These are phyloP conservation scores for Trichoderma orchidacearum DNA, from an alignment of 495 filamentous ascomycete species.

Conservation along the genomic window DNA sequence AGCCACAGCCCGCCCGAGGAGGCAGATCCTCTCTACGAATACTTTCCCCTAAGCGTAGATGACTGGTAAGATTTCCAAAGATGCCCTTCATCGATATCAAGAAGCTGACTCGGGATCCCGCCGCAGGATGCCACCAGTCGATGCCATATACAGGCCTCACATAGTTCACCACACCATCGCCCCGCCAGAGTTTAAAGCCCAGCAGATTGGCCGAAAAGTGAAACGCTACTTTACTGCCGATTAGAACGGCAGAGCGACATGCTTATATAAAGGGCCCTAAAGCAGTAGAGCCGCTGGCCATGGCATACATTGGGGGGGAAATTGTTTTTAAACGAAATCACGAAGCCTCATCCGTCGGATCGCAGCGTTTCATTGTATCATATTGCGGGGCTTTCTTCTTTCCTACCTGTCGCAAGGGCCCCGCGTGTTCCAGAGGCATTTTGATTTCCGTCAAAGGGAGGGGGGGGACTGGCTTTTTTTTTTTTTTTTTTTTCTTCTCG, in stretches of 20 bases:
- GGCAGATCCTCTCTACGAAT: conserved; percentile 75
- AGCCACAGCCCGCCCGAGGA: conserved; percentile 50
- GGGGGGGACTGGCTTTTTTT: no score
- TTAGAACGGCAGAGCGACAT: no score
- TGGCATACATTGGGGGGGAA: background rate
- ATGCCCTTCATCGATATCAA: background rate
- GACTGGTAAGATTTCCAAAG: conserved; percentile 47
- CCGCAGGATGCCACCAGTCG: conserved; percentile 65
- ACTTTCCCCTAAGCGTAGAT: conserved; percentile 77
- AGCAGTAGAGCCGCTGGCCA: background rate
- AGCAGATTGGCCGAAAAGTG: conserved; percentile 51
- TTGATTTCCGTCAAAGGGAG: background rate
- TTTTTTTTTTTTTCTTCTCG: background rate
- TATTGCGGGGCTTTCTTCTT: background rate
- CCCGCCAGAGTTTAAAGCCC: conserved; percentile 60
- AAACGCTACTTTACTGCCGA: conserved; percentile 76
- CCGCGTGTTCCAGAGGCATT: background rate
- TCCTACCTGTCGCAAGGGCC: background rate
- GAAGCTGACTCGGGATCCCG: background rate
- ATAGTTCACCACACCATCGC: conserved; percentile 80
- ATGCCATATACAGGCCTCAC: conserved; percentile 85
- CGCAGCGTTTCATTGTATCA: conserved; percentile 1
- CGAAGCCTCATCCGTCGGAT: background rate
- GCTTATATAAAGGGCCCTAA: no score
- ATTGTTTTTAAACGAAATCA: conserved; percentile 1